A percentile compares a stretch with the other conserved stretches of the same genome.
These are phyloP conservation scores for Phlyctochytrium arcticum DNA, from an alignment of 192 early-diverging fungal genomes.

Conservation along the genomic window DNA sequence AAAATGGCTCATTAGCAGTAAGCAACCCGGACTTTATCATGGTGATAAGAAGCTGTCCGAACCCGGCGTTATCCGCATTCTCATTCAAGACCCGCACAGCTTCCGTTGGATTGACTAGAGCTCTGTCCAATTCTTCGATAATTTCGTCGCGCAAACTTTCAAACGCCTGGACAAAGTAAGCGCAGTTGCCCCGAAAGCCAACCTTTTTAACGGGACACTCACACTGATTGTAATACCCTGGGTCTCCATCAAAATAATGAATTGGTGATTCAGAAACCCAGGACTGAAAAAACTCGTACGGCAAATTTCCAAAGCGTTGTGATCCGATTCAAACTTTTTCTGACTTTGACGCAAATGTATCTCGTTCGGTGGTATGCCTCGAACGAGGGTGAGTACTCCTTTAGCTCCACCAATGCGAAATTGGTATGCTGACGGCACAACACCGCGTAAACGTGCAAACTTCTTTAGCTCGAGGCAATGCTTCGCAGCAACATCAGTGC, in stretches of 20 bases:
- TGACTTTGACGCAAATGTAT: constrained; percentile 60
- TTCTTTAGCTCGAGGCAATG: constrained; percentile 21
- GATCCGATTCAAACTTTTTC: constrained; percentile 50
- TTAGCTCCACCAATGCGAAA: constrained; percentile 61
- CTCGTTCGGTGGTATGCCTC: constrained; percentile 14
- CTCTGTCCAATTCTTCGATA: constrained; percentile 1
- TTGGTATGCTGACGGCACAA: constrained; percentile 60
- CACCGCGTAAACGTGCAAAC: background rate
- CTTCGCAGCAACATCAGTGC: constrained; percentile 37
- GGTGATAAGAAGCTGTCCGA: constrained; percentile 4
- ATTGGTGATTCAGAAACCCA: constrained; percentile 30
- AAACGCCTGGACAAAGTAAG: constrained; percentile 14
- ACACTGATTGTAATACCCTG: constrained; percentile 19
- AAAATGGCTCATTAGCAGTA: constrained; percentile 22
- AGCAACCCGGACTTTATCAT: constrained; percentile 29
- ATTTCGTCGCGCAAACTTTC: constrained; percentile 9
- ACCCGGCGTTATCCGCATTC: constrained; percentile 14
- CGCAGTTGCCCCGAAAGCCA: background rate
- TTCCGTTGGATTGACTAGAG: constrained; percentile 4
- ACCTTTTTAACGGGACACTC: background rate
- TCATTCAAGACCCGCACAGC: constrained; percentile 17
- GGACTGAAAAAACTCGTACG: constrained; percentile 44
- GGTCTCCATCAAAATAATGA: constrained; percentile 19
- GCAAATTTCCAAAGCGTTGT: constrained; percentile 57
- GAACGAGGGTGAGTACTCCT: constrained; percentile 26